A percentile compares a stretch with the other conserved stretches of the same genome.
These are phyloP conservation scores for Debaryomyces hansenii DNA, from an alignment of 805 yeast species.

Conservation along the genomic window DNA sequence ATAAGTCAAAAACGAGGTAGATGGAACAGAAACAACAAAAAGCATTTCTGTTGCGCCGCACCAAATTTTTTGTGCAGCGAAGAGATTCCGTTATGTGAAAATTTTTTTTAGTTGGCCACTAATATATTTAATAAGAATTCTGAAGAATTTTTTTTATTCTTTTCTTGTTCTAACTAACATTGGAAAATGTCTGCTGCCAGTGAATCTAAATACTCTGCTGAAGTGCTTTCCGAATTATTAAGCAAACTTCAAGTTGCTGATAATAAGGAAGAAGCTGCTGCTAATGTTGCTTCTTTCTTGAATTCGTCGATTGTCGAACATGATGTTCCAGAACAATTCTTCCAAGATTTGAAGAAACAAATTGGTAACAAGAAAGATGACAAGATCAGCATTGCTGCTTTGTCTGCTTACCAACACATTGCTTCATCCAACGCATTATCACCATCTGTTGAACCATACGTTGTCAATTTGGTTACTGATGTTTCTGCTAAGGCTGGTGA, in stretches of 20 bases:
- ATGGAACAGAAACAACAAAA: background rate
- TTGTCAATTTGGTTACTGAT: conserved; percentile 72
- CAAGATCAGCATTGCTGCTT: conserved; percentile 67
- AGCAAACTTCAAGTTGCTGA: conserved; percentile 92
- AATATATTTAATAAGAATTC: conserved; percentile 2
- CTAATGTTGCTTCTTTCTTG: conserved; percentile 87
- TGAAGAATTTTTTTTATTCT: conserved; percentile 11
- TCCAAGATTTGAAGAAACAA: conserved; percentile 71
- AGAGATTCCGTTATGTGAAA: conserved; percentile 5
- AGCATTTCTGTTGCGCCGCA: conserved; percentile 4
- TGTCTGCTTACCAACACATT: conserved; percentile 81
- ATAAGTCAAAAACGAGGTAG: background rate
- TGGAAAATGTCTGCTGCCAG: conserved; percentile 52
- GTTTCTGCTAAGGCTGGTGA: conserved; percentile 85
- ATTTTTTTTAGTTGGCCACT: conserved; percentile 6
- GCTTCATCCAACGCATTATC: conserved; percentile 75
- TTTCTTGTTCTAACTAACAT: conserved; percentile 21
- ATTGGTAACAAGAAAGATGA: conserved; percentile 78
- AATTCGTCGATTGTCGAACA: conserved; percentile 98
- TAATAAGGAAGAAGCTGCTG: conserved; percentile 80
- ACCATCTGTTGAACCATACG: conserved; percentile 94
- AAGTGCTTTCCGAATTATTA: conserved; percentile 92
- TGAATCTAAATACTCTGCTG: conserved; percentile 62
- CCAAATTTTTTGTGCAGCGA: conserved; percentile 6
- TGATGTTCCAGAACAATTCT: conserved; percentile 92